Base-by-base conservation (phyloP, 106 monocot genomes). In the Platanthera guangdongensis region DNA sequence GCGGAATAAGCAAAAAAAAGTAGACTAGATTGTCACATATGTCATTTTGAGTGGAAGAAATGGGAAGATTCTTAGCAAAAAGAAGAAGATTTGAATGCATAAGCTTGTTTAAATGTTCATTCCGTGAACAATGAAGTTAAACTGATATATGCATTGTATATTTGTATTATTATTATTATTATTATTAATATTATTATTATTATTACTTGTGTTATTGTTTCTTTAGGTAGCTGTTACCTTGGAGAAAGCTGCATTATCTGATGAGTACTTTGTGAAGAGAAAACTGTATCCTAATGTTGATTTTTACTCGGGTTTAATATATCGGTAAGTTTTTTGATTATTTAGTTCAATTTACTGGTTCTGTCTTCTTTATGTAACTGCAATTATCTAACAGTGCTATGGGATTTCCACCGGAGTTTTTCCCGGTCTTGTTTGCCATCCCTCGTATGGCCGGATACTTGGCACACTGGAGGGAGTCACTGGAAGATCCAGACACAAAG, bases 401-500 rank as follows among this genome's bases (percentile, higher is more conserved):
- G 85, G 99, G 94, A 39, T 99, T 99, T 57, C 99, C 99, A n/a
- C 74, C 94, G 47, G 97, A 99, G 68, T 99, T 94, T 77, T 99
- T 99, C 51, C 75, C 94, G 46, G 89, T 94, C 59, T 75, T 94
- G 73, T 94, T 99, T 88, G 97, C 91, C 1, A 88, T 99, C 50
- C 92, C 97, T 71, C 88, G 97, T 7, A 99, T 99, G 97, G 94
- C 91, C 80, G 97, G 97, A 21, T 99, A 88, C 52, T 81, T 99
- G 54, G 81, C 94, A 67, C 97, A 99, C 77, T 99, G 97, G 97
- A 81, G 89, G 51, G 97, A 99, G 71, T 99, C 97, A 22, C 89
- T 99, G 14, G 89, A 94, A 85, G 97, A 94, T 83, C 94, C 97
- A 62, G 97, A 99, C 72, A 94, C 92, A n/a, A 99, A 99, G 83